Evolutionary conservation across 2,329 filamentous ascomycete species (phyloP).

Genomic region (Anthostomella pinea): DNA sequence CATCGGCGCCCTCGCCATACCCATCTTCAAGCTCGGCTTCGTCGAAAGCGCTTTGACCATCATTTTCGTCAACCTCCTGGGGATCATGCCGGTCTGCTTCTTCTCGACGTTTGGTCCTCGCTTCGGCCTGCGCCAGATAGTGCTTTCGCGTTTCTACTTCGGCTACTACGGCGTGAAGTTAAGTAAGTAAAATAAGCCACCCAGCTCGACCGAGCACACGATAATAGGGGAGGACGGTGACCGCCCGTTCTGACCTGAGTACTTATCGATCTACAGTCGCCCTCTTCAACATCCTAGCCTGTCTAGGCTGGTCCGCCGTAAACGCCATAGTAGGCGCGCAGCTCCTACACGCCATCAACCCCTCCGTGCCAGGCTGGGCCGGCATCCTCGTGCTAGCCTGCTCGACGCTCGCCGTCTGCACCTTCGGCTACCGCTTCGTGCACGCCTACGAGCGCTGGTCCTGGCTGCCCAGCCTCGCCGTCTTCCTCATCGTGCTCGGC

Average conservation of each 20-base stretch:
- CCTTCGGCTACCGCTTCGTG: slow-evolving; percentile 73
- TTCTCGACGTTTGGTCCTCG: slow-evolving; percentile 74
- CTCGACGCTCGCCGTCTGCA: slow-evolving; percentile 65
- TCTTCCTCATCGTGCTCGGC: slow-evolving; percentile 70
- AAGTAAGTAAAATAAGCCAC: too few relatives aligned
- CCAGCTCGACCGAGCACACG: too few relatives aligned
- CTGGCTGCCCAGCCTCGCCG: slow-evolving; percentile 70
- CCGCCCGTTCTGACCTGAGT: too few relatives aligned
- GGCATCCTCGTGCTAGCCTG: slow-evolving; percentile 72
- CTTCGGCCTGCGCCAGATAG: slow-evolving; percentile 77
- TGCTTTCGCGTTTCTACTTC: slow-evolving; percentile 75
- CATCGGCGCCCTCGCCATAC: slow-evolving; percentile 67
- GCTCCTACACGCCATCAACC: slow-evolving; percentile 71
- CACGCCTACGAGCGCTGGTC: slow-evolving; percentile 74
- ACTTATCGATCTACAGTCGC: slow-evolving; percentile 47
- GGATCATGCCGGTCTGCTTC: slow-evolving; percentile 69
- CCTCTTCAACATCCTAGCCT: slow-evolving; percentile 67
- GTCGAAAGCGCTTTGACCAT: slow-evolving; percentile 69
- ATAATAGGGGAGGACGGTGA: too few relatives aligned
- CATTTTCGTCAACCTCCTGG: slow-evolving; percentile 73
- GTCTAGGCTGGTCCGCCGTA: slow-evolving; percentile 72
- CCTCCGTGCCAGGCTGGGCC: slow-evolving; percentile 65
- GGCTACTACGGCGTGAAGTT: slow-evolving; percentile 69
- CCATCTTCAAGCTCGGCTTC: slow-evolving; percentile 68
- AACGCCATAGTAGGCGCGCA: slow-evolving; percentile 80